These are phyloP conservation scores for Plantago ovata DNA, from an alignment of 257 asterid species.

Conservation along the genomic window DNA sequence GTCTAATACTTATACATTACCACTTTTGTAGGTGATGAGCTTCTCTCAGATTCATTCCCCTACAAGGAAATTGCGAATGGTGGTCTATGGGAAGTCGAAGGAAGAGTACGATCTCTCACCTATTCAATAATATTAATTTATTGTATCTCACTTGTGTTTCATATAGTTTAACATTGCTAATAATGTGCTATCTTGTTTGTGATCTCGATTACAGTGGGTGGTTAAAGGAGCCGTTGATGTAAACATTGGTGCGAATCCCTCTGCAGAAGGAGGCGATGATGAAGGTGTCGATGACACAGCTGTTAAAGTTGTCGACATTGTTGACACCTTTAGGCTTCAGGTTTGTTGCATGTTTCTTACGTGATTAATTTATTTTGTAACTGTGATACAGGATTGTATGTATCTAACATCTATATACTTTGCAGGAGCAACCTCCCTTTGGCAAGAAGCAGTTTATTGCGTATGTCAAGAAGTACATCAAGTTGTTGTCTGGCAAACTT, in stretches of 20 bases:
- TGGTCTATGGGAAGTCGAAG: constrained; percentile 82
- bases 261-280: constrained; percentile 77
- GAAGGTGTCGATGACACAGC: constrained; percentile 76
- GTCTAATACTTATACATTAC: background rate
- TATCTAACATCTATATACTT: background rate
- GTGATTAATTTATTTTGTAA: background rate
- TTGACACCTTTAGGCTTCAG: constrained; percentile 95
- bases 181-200: background rate
- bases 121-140: background rate
- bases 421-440: constrained; percentile 88
- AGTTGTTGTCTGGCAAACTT: constrained; percentile 53
- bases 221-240: constrained; percentile 59
- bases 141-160: background rate
- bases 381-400: background rate
- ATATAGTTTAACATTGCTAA: too few relatives aligned
- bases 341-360: constrained; percentile 20
- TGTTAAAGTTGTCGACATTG: constrained; percentile 73
- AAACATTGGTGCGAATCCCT: constrained; percentile 90
- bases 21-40: constrained; percentile 75
- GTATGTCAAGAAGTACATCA: constrained; percentile 66
- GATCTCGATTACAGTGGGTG: constrained; percentile 64
- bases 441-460: constrained; percentile 72
- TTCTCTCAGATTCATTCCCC: constrained; percentile 91
- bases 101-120: constrained; percentile 45
- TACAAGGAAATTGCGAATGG: constrained; percentile 72